Conservation (phyloP, 2,329 filamentous ascomycete genomes). For the Aspergillus melleus region DNA sequence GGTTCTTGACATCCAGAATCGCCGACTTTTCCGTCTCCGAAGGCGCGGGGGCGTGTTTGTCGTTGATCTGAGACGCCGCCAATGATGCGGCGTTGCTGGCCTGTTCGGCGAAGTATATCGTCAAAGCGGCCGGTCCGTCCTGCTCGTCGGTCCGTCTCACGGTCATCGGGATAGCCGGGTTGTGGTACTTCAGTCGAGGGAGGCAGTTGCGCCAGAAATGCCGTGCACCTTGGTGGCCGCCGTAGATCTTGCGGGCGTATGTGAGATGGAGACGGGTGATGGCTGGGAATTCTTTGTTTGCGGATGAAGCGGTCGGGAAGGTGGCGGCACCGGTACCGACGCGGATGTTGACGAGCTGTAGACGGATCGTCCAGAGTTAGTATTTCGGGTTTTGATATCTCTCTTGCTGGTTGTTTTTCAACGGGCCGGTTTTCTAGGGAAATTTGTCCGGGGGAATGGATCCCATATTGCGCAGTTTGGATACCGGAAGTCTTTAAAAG, state of each 20-base stretch:
- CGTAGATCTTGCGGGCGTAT: conserved; percentile 45
- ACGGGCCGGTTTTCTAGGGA: neutral
- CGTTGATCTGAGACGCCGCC: conserved; percentile 24
- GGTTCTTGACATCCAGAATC: conserved; percentile 40
- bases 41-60: conserved; percentile 37
- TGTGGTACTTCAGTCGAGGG: conserved; percentile 89
- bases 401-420: neutral
- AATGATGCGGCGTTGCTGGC: conserved; percentile 30
- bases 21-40: conserved; percentile 32
- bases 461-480: conserved; percentile 2
- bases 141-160: conserved; percentile 67
- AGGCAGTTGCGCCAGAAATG: conserved; percentile 87
- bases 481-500: neutral
- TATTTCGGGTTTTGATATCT: neutral
- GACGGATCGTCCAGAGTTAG: neutral
- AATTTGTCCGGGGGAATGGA: conserved; percentile 1
- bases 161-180: conserved; percentile 80
- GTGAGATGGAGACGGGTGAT: conserved; percentile 46
- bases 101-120: conserved; percentile 43
- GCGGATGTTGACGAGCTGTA: conserved; percentile 71
- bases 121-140: conserved; percentile 39
- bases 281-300: conserved; percentile 36
- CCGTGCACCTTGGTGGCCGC: conserved; percentile 53
- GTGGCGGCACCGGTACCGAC: conserved; percentile 80
- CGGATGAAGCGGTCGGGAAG: conserved; percentile 55